Evolutionary conservation across 2,329 filamentous ascomycete species (phyloP), one percentile per base, ranked within the genome.

Genomic region (Colletotrichum tamarilloi): DNA sequence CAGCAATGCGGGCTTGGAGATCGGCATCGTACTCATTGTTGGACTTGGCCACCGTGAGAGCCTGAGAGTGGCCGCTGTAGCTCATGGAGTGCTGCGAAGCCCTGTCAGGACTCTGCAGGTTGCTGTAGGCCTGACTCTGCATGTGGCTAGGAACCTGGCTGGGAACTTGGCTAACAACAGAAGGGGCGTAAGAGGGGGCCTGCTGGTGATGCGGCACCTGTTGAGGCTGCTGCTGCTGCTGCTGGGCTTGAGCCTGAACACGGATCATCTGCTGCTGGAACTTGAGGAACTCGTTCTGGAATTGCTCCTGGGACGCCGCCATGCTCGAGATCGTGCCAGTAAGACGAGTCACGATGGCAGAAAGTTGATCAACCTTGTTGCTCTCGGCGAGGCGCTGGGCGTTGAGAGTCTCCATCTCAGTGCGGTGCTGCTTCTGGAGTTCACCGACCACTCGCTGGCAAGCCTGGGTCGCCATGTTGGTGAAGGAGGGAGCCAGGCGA

Each of bases 331-430:
- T 87, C 57, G 92, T 94, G 75, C 92, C 90, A 3, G 91, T 89
- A 70, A 95, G 86, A 28, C 90, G 88, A 38, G 88, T 88, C 5
- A 94, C 91, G 35, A 94, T 87, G 16, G 88, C 87, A 8, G 92
- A 87, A n/a, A 96, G 87, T 78, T 94, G 90, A 67, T 93, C 90
- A 71, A 95, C 92, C 87, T 95, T 95, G 76, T 86, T 85, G 66
- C 82, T 84, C 68, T 91, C 88, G 4, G 84, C 84, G 6, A 80
- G 80, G 35, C 86, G 85, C 67, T 88, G 87, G n/a, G 84, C 83
- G 75, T 87, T 84, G 78, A 91, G 80, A 42, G 85, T 84, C 67
- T 86, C 84, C 58, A 90, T 84, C 75, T 88, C 85, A 26, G 87
- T 84, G 56, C 85, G 81, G 73, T 88, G 85, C 75, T 89, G 87